Evolutionary conservation across 192 early-diverging fungal species (phyloP).

Genomic region (Backusella morwellensis): DNA sequence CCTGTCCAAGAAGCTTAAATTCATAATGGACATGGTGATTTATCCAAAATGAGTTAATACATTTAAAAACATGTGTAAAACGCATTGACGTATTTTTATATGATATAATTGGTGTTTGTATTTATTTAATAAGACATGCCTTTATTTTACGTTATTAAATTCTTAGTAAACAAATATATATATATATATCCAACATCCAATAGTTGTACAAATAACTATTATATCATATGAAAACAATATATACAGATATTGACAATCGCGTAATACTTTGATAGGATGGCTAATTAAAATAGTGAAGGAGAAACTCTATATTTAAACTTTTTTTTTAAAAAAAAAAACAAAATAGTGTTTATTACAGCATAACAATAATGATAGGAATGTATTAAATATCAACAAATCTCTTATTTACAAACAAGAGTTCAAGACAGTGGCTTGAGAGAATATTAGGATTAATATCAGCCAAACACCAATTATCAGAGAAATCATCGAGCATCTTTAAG

Average conservation of each 20-base stretch:
- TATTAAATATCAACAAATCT: background rate
- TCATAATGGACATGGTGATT: background rate
- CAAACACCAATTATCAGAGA: background rate
- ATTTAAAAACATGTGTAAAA: background rate
- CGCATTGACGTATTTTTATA: background rate
- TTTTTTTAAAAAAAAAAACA: background rate
- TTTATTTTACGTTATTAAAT: background rate
- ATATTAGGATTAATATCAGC: background rate
- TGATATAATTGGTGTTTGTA: background rate
- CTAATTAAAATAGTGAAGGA: no score
- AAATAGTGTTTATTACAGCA: background rate
- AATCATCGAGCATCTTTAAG: background rate
- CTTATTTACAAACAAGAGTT: conserved; percentile 2
- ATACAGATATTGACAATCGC: no score
- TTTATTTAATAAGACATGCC: background rate
- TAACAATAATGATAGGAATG: background rate
- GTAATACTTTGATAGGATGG: no score
- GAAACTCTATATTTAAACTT: background rate
- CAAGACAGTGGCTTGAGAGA: background rate
- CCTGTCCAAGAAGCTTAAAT: no score
- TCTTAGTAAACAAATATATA: background rate
- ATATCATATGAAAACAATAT: background rate
- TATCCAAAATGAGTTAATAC: background rate
- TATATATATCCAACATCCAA: background rate
- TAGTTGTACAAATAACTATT: background rate